Evolutionary conservation across 2,329 filamentous ascomycete species (phyloP), one percentile per base, ranked within the genome.

Genomic region (Reticulascus tulasneorum): DNA sequence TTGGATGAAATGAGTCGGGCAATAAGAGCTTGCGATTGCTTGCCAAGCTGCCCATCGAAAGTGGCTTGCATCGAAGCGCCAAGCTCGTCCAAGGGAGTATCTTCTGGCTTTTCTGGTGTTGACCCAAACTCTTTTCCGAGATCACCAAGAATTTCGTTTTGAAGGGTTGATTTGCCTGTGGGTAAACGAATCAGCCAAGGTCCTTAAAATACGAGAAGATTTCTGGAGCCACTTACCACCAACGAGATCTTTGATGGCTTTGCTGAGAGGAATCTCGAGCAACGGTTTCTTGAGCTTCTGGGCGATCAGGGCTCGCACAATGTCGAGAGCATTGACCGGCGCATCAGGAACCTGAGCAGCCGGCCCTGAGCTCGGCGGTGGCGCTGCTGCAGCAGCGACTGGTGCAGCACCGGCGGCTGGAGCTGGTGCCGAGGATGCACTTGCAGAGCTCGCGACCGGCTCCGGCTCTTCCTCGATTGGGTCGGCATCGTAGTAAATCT

Each of bases 401-500:
- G 78, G 64, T 9, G 77, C 66, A 22, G 73, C 62, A 15, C 71
- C 63, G 28, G 77, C 63, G 7, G 79, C 69, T 20, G 76, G 65
- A 21, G 79, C 63, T 18, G 76, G 63, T 24, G 73, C 56, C 4
- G 73, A 59, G 6, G 72, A 55, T 31, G 74, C 57, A 23, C 72
- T 56, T 12, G 69, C 58, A 35, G 75, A 59, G 44, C 66, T 58
- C 17, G 73, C 65, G 10, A 70, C 61, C 2, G 82, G 69, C 55
- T 84, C 84, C 29, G 84, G 77, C 64, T 97, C 93, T 39, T 98
- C 93, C 55, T 94, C 88, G 20, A 94, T 73, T 0, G 93, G 93
- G 56, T 98, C 93, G 28, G 94, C 90, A 59, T 96, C 91, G 66
- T 98, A 98, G 73, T 98, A 98, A 48, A 98, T 98, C 64, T 98